Conservation (phyloP, 768 basidiomycete species). For the Lactarius hatsudake region DNA sequence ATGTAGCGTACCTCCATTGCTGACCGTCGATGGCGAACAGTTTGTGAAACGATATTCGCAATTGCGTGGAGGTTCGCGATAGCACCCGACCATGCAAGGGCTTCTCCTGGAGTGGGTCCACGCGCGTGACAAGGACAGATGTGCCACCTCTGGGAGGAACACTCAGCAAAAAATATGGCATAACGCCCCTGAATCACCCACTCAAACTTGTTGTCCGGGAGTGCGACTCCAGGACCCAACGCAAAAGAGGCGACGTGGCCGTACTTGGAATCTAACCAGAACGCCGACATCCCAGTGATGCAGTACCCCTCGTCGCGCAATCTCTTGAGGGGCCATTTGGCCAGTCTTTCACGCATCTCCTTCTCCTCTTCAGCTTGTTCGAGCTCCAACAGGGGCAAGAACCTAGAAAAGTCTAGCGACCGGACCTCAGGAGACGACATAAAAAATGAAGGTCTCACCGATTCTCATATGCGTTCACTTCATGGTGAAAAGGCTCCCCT, state of each 20-base stretch:
- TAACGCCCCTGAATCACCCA: constrained; percentile 37
- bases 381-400: constrained; percentile 46
- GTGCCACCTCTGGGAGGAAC: constrained; percentile 55
- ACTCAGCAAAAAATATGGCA: background rate
- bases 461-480: constrained; percentile 52
- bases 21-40: constrained; percentile 44
- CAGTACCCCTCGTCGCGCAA: constrained; percentile 72
- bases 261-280: constrained; percentile 64
- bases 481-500: constrained; percentile 46
- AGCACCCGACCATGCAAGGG: constrained; percentile 57
- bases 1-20: constrained; percentile 43
- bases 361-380: constrained; percentile 68
- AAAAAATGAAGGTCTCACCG: constrained; percentile 40
- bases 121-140: constrained; percentile 59
- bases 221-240: constrained; percentile 56
- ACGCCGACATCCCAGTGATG: constrained; percentile 61
- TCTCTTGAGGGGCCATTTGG: constrained; percentile 60
- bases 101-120: constrained; percentile 58
- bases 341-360: constrained; percentile 58
- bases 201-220: constrained; percentile 73
- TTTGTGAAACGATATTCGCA: constrained; percentile 59
- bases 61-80: constrained; percentile 45
- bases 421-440: background rate
- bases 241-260: constrained; percentile 65
- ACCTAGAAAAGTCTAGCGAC: constrained; percentile 34